These are phyloP conservation scores for Anisodus acutangulus DNA, from an alignment of 257 asterid genomes.

Conservation along the genomic window DNA sequence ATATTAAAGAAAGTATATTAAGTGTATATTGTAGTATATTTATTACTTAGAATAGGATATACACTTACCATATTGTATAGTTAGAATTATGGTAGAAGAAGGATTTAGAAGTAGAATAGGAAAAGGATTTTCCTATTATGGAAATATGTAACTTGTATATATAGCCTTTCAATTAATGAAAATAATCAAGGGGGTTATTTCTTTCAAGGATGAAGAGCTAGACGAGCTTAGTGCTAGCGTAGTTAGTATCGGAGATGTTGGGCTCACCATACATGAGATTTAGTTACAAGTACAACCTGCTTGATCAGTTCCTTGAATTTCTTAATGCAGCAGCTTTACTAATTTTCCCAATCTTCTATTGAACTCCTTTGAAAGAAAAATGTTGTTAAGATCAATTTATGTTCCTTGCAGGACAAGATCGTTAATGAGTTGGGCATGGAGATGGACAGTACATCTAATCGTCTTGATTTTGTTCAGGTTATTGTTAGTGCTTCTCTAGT, in stretches of 20 bases:
- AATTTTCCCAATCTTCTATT: neutral
- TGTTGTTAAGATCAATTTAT: neutral
- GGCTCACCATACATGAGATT: constrained; percentile 76
- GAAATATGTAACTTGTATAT: too few species aligned
- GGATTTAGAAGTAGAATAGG: too few species aligned
- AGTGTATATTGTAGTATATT: too few species aligned
- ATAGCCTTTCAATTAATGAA: too few species aligned
- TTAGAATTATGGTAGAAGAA: too few species aligned
- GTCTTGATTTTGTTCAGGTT: constrained; percentile 99
- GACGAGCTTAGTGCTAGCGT: constrained; percentile 89
- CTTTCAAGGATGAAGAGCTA: constrained; percentile 74
- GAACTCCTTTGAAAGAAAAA: neutral
- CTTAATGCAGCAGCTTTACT: neutral
- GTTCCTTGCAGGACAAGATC: constrained; percentile 71
- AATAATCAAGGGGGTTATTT: too few species aligned
- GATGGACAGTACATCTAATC: constrained; percentile 91
- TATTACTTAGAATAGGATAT: too few species aligned
- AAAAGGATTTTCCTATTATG: too few species aligned
- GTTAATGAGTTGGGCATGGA: constrained; percentile 77
- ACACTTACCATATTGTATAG: too few species aligned
- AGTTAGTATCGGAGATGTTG: constrained; percentile 87
- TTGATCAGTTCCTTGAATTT: neutral
- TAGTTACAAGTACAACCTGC: constrained; percentile 13
- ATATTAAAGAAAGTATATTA: too few species aligned
- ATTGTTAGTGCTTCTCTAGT: neutral